Percentiles rank a stretch among this genome's conserved stretches.
These are phyloP conservation scores for Umbilicus rupestris DNA, from an alignment of 164 flowering plant species.

Conservation along the genomic window DNA sequence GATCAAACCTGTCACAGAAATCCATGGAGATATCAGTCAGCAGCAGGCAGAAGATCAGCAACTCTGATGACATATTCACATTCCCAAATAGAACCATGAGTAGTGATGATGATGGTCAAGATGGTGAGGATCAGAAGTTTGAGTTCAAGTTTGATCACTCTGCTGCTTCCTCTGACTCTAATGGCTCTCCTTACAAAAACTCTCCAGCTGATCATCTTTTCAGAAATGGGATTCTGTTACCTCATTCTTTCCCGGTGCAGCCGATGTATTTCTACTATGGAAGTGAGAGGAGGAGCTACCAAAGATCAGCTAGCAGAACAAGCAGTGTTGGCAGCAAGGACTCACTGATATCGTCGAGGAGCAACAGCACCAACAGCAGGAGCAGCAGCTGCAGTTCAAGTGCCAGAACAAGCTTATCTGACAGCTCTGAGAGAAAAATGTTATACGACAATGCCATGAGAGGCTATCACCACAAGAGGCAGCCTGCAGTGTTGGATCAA, in stretches of 20 bases:
- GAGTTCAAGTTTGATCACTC: slow-evolving; percentile 51
- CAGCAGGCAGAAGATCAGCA: background rate
- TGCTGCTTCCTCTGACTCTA: slow-evolving; percentile 17
- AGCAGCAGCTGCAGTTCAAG: slow-evolving; percentile 52
- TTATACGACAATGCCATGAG: slow-evolving; percentile 8
- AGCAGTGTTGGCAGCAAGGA: slow-evolving; percentile 48
- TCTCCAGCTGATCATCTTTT: slow-evolving; percentile 65
- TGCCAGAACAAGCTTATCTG: slow-evolving; percentile 43
- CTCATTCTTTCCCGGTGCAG: slow-evolving; percentile 37
- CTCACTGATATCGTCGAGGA: slow-evolving; percentile 45
- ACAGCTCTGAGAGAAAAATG: slow-evolving; percentile 23
- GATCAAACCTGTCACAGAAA: background rate
- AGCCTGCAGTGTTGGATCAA: slow-evolving; percentile 14
- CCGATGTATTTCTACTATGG: slow-evolving; percentile 1
- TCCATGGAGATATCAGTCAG: slow-evolving; percentile 17
- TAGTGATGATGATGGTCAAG: background rate
- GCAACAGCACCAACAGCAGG: slow-evolving; percentile 54
- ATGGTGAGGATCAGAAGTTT: slow-evolving; percentile 12
- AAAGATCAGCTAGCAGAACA: slow-evolving; percentile 18
- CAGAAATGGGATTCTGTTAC: slow-evolving; percentile 54
- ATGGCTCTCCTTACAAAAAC: slow-evolving; percentile 7
- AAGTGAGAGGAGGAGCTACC: slow-evolving; percentile 5
- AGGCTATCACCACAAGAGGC: background rate
- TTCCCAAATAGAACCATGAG: slow-evolving; percentile 20
- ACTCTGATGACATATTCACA: slow-evolving; percentile 30